Conservation (phyloP, 495 filamentous ascomycete genomes). For the Hyaloscypha bicolor region DNA sequence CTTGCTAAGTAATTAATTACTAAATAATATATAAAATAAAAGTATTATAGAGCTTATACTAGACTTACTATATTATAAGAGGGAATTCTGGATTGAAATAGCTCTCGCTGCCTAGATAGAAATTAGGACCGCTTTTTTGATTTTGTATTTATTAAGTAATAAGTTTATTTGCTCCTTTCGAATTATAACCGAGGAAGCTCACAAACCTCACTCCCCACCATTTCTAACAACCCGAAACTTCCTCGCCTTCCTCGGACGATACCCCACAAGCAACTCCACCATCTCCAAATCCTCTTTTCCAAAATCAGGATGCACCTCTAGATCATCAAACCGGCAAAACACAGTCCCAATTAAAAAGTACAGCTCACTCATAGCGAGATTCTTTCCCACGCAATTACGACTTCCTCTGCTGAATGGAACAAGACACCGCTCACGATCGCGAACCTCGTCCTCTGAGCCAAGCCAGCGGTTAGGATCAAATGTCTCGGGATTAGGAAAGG, state of each 20-base stretch:
- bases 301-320: neutral
- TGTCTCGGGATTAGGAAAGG: neutral
- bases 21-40: too few species aligned
- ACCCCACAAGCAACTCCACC: neutral
- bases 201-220: too few species aligned
- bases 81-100: too few species aligned
- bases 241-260: constrained; percentile 1
- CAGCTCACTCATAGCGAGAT: constrained; percentile 37
- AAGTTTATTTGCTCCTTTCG: too few species aligned
- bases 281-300: constrained; percentile 2
- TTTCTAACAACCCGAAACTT: neutral
- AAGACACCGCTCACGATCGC: neutral
- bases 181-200: too few species aligned
- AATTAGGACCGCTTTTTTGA: too few species aligned
- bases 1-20: too few species aligned
- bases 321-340: constrained; percentile 25
- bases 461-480: constrained; percentile 5
- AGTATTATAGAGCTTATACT: too few species aligned
- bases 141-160: too few species aligned
- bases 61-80: too few species aligned
- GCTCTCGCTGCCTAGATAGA: too few species aligned
- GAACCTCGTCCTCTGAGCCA: neutral
- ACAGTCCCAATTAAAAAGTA: constrained; percentile 35
- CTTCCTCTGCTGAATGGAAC: constrained; percentile 2
- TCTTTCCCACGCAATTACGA: constrained; percentile 8